phyloP scores from a whole-genome alignment of 2,329 filamentous ascomycete species.

The Alternaria ventricosa region DNA sequence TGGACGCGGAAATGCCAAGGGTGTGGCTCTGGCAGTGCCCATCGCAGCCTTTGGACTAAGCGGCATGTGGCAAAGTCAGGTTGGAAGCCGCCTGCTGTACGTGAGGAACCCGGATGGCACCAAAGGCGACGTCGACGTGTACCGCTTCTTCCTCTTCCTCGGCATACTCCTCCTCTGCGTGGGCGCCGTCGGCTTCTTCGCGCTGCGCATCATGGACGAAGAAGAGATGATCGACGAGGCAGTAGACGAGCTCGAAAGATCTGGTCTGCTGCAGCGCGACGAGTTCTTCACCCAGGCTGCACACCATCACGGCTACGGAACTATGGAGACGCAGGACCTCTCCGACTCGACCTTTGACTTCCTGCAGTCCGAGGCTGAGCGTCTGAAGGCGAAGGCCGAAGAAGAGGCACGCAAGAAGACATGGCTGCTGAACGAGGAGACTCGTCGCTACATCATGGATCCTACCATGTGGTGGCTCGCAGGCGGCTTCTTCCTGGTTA shows the following conservation, averaged over 20 bases:
- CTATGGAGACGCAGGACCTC: conserved; percentile 58
- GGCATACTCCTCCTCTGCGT: conserved; percentile 72
- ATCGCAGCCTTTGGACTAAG: conserved; percentile 93
- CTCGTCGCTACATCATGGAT: conserved; percentile 81
- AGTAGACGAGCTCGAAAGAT: conserved; percentile 88
- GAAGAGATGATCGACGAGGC: conserved; percentile 88
- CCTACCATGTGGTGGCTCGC: conserved; percentile 97
- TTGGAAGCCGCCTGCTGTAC: conserved; percentile 79
- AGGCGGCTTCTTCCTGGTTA: conserved; percentile 87
- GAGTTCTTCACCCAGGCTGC: conserved; percentile 70
- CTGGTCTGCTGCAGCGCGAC: conserved; percentile 78
- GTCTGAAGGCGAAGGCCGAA: conserved; percentile 55
- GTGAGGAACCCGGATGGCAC: conserved; percentile 69
- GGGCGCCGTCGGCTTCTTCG: conserved; percentile 75
- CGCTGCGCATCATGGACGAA: conserved; percentile 80
- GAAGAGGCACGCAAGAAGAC: conserved; percentile 77
- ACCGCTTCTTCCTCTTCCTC: conserved; percentile 87
- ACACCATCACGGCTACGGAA: conserved; percentile 67
- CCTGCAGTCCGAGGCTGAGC: conserved; percentile 53
- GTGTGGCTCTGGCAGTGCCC: conserved; percentile 85
- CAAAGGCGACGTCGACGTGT: conserved; percentile 72
- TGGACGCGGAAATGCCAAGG: conserved; percentile 83
- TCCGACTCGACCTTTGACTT: conserved; percentile 57
- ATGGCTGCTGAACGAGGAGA: conserved; percentile 91
- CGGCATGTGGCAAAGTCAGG: conserved; percentile 93